Evolutionary conservation across 331 rosid species (phyloP).

Genomic region (Rhamnella rubrinervis): DNA sequence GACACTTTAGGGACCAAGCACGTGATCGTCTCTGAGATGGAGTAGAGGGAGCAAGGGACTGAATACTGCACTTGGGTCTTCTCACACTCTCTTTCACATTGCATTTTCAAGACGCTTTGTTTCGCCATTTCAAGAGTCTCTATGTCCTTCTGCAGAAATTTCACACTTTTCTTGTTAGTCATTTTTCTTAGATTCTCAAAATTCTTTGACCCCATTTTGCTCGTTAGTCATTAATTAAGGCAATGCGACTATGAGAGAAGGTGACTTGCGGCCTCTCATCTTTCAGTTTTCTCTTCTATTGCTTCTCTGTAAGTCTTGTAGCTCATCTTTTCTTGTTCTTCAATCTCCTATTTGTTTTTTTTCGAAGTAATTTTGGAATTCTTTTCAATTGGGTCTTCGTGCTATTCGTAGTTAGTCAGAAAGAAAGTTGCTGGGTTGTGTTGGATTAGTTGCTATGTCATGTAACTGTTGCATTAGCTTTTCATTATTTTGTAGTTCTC

Average conservation of each 20-base stretch:
- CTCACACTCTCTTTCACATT: background rate
- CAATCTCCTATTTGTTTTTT: background rate
- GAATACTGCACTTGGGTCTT: background rate
- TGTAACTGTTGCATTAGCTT: background rate
- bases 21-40: constrained; percentile 22
- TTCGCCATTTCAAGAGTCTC: constrained; percentile 5
- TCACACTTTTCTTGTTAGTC: background rate
- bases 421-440: background rate
- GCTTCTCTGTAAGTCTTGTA: constrained; percentile 35
- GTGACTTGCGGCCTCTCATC: constrained; percentile 21
- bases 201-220: constrained; percentile 6
- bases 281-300: constrained; percentile 30
- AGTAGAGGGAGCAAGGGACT: background rate
- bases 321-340: constrained; percentile 2
- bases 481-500: background rate
- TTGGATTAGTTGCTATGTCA: background rate
- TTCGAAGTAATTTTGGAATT: background rate
- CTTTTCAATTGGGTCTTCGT: constrained; percentile 7
- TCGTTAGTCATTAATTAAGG: constrained; percentile 6
- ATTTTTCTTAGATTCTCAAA: background rate
- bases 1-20: background rate
- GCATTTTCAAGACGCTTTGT: background rate
- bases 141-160: constrained; percentile 11
- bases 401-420: background rate
- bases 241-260: constrained; percentile 39